Base-by-base conservation (phyloP, 805 yeast genomes). In the Monosporozyma solicola region DNA sequence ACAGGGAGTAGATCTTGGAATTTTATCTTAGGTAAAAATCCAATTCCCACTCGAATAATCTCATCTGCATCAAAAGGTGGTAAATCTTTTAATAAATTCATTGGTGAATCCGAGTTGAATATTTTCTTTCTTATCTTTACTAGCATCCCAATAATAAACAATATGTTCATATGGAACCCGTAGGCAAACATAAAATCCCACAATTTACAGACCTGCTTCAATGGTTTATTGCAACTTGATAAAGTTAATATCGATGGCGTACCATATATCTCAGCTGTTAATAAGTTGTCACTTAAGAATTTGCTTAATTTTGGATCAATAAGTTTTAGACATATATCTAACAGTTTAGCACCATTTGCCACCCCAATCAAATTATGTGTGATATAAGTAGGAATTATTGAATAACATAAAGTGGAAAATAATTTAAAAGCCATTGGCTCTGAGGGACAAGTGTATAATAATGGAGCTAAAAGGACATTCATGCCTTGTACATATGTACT, bases 181-280 rank as follows among this genome's bases (percentile, higher is more conserved):
- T 87, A 90, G 3, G 97, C 95, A 68, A 90, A 85, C 60, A 89
- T 70, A 58, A 90, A 86, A 66, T 90, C 97, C 97, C 97, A 90
- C 16, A 90, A 73, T 54, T 82, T 79, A 41, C 90, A 69, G 1
- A 87, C 86, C 57, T 90, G 88, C 33, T 73, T 71, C 47, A 91
- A 72, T 0, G 96, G 91, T 9, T 95, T 95, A 5, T 95, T 88
- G 61, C 96, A 87, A 2, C 96, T 92, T 53, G 91, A 82, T 48
- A 91, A 71, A 0, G 97, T 90, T 57, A 91, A 70, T 0, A 89
- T 86, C 0, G 91, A 82, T 3, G 90, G 87, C 58, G 90, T 83
- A 0, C 95, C 97, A 65, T 90, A 90, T 27, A 90, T 81, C 61
- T 89, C 90, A 0, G 97, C 91, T 29, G 86, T 83, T 51, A 90